Base-by-base conservation (phyloP, 352 stramenopile genomes). In the Phytophthora tentaculata region DNA sequence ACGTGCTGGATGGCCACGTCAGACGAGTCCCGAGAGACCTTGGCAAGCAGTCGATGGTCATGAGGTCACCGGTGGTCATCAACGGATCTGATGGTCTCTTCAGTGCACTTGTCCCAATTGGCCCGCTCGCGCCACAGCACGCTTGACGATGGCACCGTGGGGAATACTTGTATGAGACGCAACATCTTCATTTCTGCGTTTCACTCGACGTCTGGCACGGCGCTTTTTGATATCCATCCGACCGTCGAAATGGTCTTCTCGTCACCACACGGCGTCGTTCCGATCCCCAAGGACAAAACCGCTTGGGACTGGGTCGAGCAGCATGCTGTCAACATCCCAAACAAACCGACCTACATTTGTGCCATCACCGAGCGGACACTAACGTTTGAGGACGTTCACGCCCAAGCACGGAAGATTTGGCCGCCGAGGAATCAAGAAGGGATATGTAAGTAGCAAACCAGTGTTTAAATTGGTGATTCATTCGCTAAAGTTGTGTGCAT, bases 301-400 rank as follows among this genome's bases (percentile, higher is more conserved):
- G 56, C 83, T 50, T 88, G 73, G 74, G 56, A 82, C 47, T 71
- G 64, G 44, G 45, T 84, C 5, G 80, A 84, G 55, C n/a, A 74
- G 22, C 72, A 80, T 17, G 80, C 74, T 0, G 28, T 24, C 22
- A 48, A 70, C 2, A 75, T 59, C n/a, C 72, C 74, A 0, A 65
- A 78, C 52, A 69, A 68, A 39, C 59, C 78, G 10, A 67, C 74
- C 3, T 78, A 81, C 24, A 48, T 88, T 32, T 86, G 77, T 64
- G 79, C 65, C 26, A 44, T 82, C 49, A 79, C 77, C 3, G 62
- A 84, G 43, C 70, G 68, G n/a, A 61, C 68, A 7, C 16, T 88
- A 14, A 84, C 77, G 37, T 88, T 73, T 59, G 52, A 47, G 5
- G 59, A 85, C 24, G 62, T 85, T 20, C 51, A 72, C 56, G n/a